A percentile compares a stretch with the other conserved stretches of the same genome.
Evolutionary conservation across 805 yeast genomes (phyloP).

Genomic region (Ogataea paraovalis): DNA sequence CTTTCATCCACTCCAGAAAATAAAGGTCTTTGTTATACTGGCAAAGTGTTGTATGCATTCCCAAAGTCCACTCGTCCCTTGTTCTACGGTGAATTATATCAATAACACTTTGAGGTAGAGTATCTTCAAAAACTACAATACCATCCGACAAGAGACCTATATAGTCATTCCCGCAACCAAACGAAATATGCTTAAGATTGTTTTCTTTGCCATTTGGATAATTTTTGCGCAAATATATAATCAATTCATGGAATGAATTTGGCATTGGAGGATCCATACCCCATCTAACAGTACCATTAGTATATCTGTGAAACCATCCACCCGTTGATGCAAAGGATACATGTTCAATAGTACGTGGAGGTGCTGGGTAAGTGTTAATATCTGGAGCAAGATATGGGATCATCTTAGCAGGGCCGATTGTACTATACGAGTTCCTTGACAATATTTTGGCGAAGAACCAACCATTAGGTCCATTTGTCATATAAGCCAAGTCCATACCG

Average conservation of each 20-base stretch:
- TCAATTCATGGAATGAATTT: background rate
- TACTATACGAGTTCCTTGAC: background rate
- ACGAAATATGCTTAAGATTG: background rate
- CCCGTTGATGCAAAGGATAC: background rate
- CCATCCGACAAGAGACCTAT: background rate
- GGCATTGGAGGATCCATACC: background rate
- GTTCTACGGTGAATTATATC: background rate
- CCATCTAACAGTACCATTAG: background rate
- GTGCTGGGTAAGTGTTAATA: background rate
- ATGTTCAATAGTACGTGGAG: background rate
- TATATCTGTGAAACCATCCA: background rate
- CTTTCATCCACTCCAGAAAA: background rate
- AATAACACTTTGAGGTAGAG: background rate
- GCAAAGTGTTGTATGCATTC: background rate
- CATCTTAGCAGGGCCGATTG: background rate
- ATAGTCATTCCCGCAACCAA: background rate
- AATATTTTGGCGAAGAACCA: background rate
- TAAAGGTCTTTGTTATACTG: background rate
- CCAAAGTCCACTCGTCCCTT: background rate
- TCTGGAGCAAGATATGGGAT: background rate
- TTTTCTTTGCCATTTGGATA: background rate
- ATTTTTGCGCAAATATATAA: background rate
- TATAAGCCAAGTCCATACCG: background rate
- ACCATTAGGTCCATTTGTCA: background rate
- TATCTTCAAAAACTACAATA: background rate